phyloP scores from a whole-genome alignment of 2,329 filamentous ascomycete species.

The Verticillium tricorpus region DNA sequence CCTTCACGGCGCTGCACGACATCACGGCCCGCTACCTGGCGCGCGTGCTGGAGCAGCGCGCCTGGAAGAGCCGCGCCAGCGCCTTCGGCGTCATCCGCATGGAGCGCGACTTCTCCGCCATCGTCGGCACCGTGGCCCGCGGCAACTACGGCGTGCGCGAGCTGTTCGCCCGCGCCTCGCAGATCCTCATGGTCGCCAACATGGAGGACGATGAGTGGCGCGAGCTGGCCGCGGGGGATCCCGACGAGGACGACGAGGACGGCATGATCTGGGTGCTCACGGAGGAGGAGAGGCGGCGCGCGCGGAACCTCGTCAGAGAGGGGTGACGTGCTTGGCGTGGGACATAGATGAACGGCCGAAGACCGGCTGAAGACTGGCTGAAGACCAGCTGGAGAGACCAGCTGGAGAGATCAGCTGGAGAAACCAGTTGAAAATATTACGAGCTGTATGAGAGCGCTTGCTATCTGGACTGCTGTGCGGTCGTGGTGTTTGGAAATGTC shows the following conservation, averaged over 20 bases:
- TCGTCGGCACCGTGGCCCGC: slow-evolving; percentile 63
- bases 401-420: not conserved
- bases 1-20: slow-evolving; percentile 72
- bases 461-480: not conserved
- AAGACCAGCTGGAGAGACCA: too few relatives aligned
- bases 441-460: too few relatives aligned
- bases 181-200: slow-evolving; percentile 82
- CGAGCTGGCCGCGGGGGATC: slow-evolving; percentile 47
- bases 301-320: slow-evolving; percentile 59
- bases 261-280: slow-evolving; percentile 69
- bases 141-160: slow-evolving; percentile 77
- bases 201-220: slow-evolving; percentile 98
- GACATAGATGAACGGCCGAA: not conserved
- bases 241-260: slow-evolving; percentile 32
- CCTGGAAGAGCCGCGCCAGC: slow-evolving; percentile 76
- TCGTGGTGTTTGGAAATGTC: not conserved
- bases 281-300: slow-evolving; percentile 68
- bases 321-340: not conserved
- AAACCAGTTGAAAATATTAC: not conserved
- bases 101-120: slow-evolving; percentile 76
- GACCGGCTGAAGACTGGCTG: too few relatives aligned
- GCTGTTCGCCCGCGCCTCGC: slow-evolving; percentile 67
- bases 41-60: slow-evolving; percentile 77
- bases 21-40: slow-evolving; percentile 71
- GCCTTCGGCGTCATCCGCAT: slow-evolving; percentile 77